These are phyloP conservation scores for Sphagnum magellanicum DNA, from an alignment of 228 moss, liverwort and hornwort species.

Conservation along the genomic window DNA sequence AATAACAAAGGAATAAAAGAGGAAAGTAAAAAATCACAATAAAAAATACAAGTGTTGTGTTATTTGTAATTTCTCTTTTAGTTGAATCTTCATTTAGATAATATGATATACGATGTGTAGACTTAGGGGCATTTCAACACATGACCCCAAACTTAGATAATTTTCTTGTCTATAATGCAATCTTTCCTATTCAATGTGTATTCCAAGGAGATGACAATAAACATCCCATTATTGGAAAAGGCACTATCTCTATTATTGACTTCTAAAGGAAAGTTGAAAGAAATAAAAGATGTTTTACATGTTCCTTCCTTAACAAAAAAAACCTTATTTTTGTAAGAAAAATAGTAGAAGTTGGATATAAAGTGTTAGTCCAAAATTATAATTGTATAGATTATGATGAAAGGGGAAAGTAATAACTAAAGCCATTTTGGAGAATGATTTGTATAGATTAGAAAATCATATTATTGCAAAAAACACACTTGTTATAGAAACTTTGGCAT, in stretches of 20 bases:
- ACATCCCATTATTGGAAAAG: neutral
- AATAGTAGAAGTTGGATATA: neutral
- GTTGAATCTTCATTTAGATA: neutral
- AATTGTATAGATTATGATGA: neutral
- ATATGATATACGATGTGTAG: neutral
- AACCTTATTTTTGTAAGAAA: neutral
- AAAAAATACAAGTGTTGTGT: neutral
- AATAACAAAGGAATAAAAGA: neutral
- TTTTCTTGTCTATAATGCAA: neutral
- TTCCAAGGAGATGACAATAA: neutral
- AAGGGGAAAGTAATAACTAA: neutral
- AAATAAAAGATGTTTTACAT: neutral
- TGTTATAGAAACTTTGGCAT: neutral
- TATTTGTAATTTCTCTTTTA: neutral
- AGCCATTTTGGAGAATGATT: neutral
- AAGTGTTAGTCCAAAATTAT: neutral
- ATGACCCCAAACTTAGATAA: neutral
- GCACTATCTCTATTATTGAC: neutral
- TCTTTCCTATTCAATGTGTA: neutral
- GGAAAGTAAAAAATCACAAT: neutral
- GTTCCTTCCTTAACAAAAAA: neutral
- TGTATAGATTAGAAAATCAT: neutral
- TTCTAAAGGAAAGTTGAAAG: neutral
- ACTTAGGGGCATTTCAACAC: neutral
- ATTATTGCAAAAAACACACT: neutral